Evolutionary conservation across 1,284 basidiomycete genomes (phyloP).

Genomic region (Amylostereum chailletii): DNA sequence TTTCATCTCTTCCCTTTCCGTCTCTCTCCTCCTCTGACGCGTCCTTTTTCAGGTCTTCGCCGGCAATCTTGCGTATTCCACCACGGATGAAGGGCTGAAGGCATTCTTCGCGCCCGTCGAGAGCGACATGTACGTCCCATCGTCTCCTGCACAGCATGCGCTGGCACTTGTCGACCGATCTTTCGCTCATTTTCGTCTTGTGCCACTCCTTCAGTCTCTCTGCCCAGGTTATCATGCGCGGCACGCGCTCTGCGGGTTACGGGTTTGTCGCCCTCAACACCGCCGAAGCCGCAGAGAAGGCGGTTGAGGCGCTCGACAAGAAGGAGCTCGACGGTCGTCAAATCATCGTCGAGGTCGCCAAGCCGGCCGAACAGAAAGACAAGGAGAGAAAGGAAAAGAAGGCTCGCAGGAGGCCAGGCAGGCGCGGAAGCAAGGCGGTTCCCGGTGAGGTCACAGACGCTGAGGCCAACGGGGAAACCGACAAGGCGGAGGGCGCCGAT

Average conservation of each 20-base stretch:
- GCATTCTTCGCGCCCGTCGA: constrained; percentile 78
- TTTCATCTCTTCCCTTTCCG: constrained; percentile 9
- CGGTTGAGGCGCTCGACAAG: constrained; percentile 80
- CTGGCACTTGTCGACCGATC: constrained; percentile 8
- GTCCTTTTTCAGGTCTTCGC: constrained; percentile 59
- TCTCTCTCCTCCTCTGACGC: constrained; percentile 12
- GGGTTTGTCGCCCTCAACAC: constrained; percentile 83
- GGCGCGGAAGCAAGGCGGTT: constrained; percentile 74
- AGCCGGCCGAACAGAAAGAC: constrained; percentile 80
- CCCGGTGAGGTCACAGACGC: constrained; percentile 81
- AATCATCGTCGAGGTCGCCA: constrained; percentile 85
- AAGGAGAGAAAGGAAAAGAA: constrained; percentile 71
- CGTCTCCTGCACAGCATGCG: constrained; percentile 18
- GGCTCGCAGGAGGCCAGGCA: constrained; percentile 68
- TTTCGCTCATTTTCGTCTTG: constrained; percentile 10
- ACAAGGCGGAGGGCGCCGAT: constrained; percentile 35
- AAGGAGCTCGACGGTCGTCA: constrained; percentile 81
- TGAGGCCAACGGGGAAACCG: constrained; percentile 70
- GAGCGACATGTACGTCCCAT: constrained; percentile 69
- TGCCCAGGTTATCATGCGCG: constrained; percentile 75
- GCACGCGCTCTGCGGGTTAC: constrained; percentile 79
- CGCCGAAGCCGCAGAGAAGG: constrained; percentile 77
- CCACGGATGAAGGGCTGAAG: constrained; percentile 85
- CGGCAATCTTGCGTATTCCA: constrained; percentile 82
- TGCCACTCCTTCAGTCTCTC: constrained; percentile 42